Base-by-base conservation (phyloP, 345 rosid species). In the Salix caprea region DNA sequence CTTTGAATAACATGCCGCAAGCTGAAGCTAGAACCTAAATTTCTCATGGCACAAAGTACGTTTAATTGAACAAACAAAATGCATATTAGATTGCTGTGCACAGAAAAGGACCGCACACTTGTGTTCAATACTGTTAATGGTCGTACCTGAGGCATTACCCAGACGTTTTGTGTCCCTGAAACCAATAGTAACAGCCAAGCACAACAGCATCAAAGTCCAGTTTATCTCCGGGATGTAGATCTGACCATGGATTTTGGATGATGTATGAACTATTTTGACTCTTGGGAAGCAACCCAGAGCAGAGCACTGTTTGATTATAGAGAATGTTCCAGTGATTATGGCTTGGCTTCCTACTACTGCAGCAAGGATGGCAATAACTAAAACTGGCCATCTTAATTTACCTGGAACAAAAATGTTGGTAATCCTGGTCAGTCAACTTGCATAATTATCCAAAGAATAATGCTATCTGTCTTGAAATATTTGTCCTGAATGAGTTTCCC, bases 321-420 rank as follows among this genome's bases (percentile, higher is more conserved):
- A 94, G 77, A 92, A 94, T 72, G 98, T 94, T 48, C 96, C 98
- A 0, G 98, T 92, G 81, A 94, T 94, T 61, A 94, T 90, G 42
- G 98, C 94, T 85, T 94, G 98, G 74, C 98, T 87, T 65, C 97
- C 98, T 70, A 92, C 98, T 16, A 94, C 97, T 64, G 98, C 97
- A 26, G 98, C 97, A 52, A 94, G 96, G 80, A 90, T 90, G 72
- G 98, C 98, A 32, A 94, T 89, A 5, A 88, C 96, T 48, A 94
- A 89, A 84, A 92, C 97, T 12, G 98, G 98, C 97, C 96, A 92
- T 80, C 96, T 89, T 40, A 92, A 65, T 65, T 77, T 86, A 81
- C 85, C 98, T 94, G 92, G 70, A 71, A 85, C 69, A 72, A 76
- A 4, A 70, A 79, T 30, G 34, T 24, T 21, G 60, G 7, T 36